Evolutionary conservation across 1,139 yeast species (phyloP), one percentile per base, ranked within the genome.

Genomic region (Lodderomyces parapsilosis): DNA sequence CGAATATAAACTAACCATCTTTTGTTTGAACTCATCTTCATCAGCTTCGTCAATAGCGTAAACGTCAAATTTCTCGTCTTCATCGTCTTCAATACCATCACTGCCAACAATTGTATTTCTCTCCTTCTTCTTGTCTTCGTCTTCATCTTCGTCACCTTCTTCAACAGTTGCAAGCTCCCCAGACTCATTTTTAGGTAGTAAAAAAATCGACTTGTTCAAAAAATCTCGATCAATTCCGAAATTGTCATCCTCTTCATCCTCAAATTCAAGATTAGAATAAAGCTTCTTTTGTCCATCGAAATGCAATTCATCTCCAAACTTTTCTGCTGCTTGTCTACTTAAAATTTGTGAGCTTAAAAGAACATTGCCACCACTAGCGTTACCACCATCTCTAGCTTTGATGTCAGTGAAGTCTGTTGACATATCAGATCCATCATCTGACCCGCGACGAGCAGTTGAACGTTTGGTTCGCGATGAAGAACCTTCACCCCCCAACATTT

Each of bases 1-100:
- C 0, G 96, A 89, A 61, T 90, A 90, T 27, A 86, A 71, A 64
- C 96, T 87, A 5, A 86, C 74, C 22, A 78, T 63, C 51, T 75
- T 79, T 10, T 72, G 77, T 23, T 63, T 63, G 27, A 70, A 73
- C 31, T 68, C 71, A 7, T 63, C 74, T 18, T 55, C 59, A 31
- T 49, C 72, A 14, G 52, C 57, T 24, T 48, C 49, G 11, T 48
- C 51, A 13, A 47, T 48, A 9, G 48, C 53, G 35, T 47, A 47
- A 15, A 46, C 45, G 15, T 50, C 59, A 10, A 49, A 53, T 9
- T 55, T 60, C 1, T 53, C 57, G 9, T 67, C 71, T 6, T 63
- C 74, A 8, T 55, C 61, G 1, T 61, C 68, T 18, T 5, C 8
- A 7, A 20, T 19, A n/a, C 20, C 32, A n/a, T 36, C 14, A 14